These are phyloP conservation scores for Gossypium australe DNA, from an alignment of 345 rosid genomes.

Conservation along the genomic window DNA sequence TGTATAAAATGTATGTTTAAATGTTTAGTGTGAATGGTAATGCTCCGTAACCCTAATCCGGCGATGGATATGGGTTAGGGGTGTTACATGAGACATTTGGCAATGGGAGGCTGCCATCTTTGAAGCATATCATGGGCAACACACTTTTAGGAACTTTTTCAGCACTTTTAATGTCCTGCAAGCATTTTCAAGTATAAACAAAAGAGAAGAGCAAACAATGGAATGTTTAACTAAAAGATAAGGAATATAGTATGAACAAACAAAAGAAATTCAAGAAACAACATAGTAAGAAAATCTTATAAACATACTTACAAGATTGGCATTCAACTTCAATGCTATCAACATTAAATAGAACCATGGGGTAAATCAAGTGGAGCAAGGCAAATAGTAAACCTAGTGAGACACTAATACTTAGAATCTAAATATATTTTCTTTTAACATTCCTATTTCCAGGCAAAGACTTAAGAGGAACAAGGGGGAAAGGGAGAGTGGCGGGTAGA, in stretches of 20 bases:
- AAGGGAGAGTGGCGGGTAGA: no score
- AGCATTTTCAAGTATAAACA: conserved; percentile 15
- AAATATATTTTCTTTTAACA: no score
- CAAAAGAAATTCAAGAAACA: neutral
- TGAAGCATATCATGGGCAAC: conserved; percentile 71
- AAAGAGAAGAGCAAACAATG: neutral
- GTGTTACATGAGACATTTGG: conserved; percentile 39
- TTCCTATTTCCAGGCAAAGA: no score
- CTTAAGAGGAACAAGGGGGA: no score
- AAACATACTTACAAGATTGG: conserved; percentile 62
- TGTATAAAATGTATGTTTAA: no score
- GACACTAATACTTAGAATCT: neutral
- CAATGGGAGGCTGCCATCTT: conserved; percentile 92
- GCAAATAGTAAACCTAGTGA: conserved; percentile 17
- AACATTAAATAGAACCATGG: conserved; percentile 83
- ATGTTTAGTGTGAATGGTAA: no score
- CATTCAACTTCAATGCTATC: conserved; percentile 65
- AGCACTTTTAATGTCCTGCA: conserved; percentile 44
- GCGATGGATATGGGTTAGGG: no score
- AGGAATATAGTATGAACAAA: neutral
- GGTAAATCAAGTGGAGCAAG: conserved; percentile 77
- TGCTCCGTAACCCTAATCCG: no score
- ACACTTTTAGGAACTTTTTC: conserved; percentile 43
- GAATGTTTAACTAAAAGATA: no score
- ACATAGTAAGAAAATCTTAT: no score